Evolutionary conservation across 345 rosid genomes (phyloP), one percentile per base, ranked within the genome.

Genomic region (Ricinus communis): DNA sequence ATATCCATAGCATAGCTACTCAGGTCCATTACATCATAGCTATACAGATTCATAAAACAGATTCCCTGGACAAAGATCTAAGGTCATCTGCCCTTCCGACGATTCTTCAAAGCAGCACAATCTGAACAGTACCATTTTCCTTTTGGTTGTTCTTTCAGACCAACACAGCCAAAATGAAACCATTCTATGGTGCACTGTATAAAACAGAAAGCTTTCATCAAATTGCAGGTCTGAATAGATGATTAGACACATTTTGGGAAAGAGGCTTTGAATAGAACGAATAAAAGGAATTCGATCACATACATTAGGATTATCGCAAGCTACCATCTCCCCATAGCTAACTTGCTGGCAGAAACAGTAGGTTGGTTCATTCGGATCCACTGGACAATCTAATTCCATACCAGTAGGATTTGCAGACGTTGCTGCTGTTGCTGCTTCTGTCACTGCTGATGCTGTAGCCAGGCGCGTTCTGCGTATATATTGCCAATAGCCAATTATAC

Each of bases 151-250:
- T 90, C 97, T 66, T 88, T 95, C 74, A 92, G 72, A 51, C 96
- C 96, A 30, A 95, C 98, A 28, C 99, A 95, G 0, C 94, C 96
- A 45, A 92, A 95, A 79, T 92, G 98, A 79, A 95, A 92, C 99
- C 99, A 95, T 77, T 95, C 99, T 79, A 95, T 92, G 84, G 87
- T 90, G 87, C 99, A 92, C 97, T 95, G 21, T 51, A 68, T 68
- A 67, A 22, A 56, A 62, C 33, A 54, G 22, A 70, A 38, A 19
- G 67, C 43, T 56, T 49, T 8, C 16, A 28, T 80, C 18, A 84
- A 65, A 53, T 74, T 31, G 11, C 49, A 50, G 68, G 21, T 30
- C 16, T 31, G 31, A 30, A 45, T 24, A n/a, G 19, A 64, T 69
- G 28, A 5, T 56, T 41, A 5, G 10, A 24, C 27, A 25, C 27